Evolutionary conservation across 73 alveolate genomes (phyloP).

Genomic region (Stentor roeselii): DNA sequence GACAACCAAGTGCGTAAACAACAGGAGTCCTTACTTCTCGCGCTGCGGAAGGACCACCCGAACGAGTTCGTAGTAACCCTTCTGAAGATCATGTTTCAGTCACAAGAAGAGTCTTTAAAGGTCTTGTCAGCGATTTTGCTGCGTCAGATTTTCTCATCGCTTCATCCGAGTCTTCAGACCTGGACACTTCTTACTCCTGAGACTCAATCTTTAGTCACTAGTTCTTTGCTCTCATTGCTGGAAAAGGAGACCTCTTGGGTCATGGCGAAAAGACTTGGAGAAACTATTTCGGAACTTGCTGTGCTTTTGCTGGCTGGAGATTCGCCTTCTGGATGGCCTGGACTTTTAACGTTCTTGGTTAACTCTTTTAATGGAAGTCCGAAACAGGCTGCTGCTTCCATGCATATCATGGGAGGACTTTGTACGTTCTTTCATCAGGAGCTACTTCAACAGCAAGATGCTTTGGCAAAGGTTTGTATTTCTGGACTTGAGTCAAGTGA

Average conservation of each 20-base stretch:
- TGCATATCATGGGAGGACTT: neutral
- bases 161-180: constrained; percentile 64
- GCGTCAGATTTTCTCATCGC: constrained; percentile 34
- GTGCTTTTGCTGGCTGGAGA: constrained; percentile 46
- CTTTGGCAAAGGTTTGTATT: constrained; percentile 24
- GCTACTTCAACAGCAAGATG: neutral
- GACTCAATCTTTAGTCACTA: constrained; percentile 43
- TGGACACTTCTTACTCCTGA: constrained; percentile 58
- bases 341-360: constrained; percentile 37
- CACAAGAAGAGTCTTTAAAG: constrained; percentile 31
- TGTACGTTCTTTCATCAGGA: constrained; percentile 24
- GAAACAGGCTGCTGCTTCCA: neutral
- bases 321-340: constrained; percentile 46
- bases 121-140: constrained; percentile 10
- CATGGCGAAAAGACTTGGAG: constrained; percentile 57
- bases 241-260: constrained; percentile 41
- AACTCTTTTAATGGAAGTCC: constrained; percentile 41
- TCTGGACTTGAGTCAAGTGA: constrained; percentile 56
- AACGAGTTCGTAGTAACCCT: constrained; percentile 51
- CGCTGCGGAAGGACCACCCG: constrained; percentile 50
- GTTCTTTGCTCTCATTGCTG: constrained; percentile 41
- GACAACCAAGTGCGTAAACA: constrained; percentile 61
- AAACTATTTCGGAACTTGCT: constrained; percentile 66
- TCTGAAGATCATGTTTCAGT: constrained; percentile 42
- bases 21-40: constrained; percentile 60